phyloP scores from a whole-genome alignment of 176 grass and related monocot genomes.

The Zea luxurians region DNA sequence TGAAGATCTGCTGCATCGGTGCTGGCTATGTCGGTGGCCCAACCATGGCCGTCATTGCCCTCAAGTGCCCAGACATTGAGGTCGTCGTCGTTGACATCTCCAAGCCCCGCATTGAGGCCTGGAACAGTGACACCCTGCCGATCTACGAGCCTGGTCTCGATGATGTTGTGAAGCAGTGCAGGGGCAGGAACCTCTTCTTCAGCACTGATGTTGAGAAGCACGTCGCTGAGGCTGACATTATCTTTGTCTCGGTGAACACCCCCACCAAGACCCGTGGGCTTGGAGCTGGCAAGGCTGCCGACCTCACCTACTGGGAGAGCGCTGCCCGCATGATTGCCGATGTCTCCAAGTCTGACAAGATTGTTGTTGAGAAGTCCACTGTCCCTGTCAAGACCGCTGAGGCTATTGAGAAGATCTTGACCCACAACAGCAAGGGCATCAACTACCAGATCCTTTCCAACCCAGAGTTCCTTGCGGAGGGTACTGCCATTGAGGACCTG shows the following conservation, averaged over 20 bases:
- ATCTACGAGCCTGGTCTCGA: slow-evolving; percentile 89
- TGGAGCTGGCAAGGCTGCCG: slow-evolving; percentile 86
- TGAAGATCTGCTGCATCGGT: slow-evolving; percentile 96
- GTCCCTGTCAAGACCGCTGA: slow-evolving; percentile 92
- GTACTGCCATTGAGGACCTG: slow-evolving; percentile 75
- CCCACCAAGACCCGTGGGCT: slow-evolving; percentile 93
- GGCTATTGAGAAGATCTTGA: slow-evolving; percentile 93
- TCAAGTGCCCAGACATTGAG: slow-evolving; percentile 81
- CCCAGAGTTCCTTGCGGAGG: slow-evolving; percentile 89
- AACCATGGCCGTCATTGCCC: slow-evolving; percentile 87
- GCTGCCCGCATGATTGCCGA: slow-evolving; percentile 93
- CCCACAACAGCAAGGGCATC: slow-evolving; percentile 96
- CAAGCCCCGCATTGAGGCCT: slow-evolving; percentile 69
- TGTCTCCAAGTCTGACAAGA: slow-evolving; percentile 91
- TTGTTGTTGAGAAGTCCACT: slow-evolving; percentile 92
- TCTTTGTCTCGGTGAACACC: slow-evolving; percentile 89
- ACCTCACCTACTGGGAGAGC: slow-evolving; percentile 94
- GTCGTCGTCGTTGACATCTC: slow-evolving; percentile 77
- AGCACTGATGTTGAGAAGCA: slow-evolving; percentile 82
- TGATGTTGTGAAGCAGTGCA: slow-evolving; percentile 82
- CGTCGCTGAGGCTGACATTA: slow-evolving; percentile 76
- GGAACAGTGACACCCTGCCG: slow-evolving; percentile 84
- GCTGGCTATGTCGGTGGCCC: slow-evolving; percentile 90
- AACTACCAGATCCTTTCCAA: slow-evolving; percentile 97
- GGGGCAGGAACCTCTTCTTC: slow-evolving; percentile 88